Percentiles rank a stretch among this genome's conserved stretches.
Conservation (phyloP, 176 grass and related monocot genomes). For the bread wheat (Triticum aestivum) region IWGSC_CS_RefSeq_v2.1 NC_057800.1:638970785-638971284, state of each 20-base stretch:
- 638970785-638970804: not conserved
- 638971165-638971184: no score
- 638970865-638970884: conserved; percentile 31
- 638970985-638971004: not conserved
- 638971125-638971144: no score
- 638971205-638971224: no score
- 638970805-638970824: not conserved
- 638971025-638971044: not conserved
- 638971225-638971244: no score
- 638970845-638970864: not conserved
- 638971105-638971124: not conserved
- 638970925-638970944: not conserved
- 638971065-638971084: no score
- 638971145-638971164: no score
- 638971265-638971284: no score
- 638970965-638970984: conserved; percentile 48
- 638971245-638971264: no score
- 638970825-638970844: not conserved
- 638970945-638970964: not conserved
- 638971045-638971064: no score
- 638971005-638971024: no score
- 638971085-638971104: no score
- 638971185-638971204: no score
- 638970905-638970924: conserved; percentile 12
- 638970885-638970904: conserved; percentile 27